Evolutionary conservation across 257 asterid species (phyloP), one percentile per base, ranked within the genome.

Genomic region (Paulownia fortunei): DNA sequence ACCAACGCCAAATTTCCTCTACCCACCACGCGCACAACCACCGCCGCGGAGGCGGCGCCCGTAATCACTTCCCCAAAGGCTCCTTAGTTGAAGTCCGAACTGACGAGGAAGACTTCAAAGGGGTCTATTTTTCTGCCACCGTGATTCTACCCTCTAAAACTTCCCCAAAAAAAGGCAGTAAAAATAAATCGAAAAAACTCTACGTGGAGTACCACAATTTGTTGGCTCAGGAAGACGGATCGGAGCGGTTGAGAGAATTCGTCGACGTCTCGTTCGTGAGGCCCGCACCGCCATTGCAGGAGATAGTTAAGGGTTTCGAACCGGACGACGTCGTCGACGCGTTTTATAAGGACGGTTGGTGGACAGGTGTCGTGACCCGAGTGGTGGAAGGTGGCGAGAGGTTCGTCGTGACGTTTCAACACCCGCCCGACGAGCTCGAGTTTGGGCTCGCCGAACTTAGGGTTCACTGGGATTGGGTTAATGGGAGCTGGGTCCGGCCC

Each of bases 381-480:
- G 82, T 69, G n/a, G 6, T 84, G 26, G 81, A 47, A 6, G 84
- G 72, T 4, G 86, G 65, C 3, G 51, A 24, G 46, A 84, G 79
- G 37, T 87, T 71, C 44, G 49, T 76, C 5, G 89, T 90, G 26
- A 82, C 90, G 51, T 89, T 92, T 68, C 71, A 68, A 30, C 41
- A 74, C 63, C 97, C 97, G 1, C 89, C 90, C 0, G 93, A 89
- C 81, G 91, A 84, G 72, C 86, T 82, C 47, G 89, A 84, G 65
- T 88, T 90, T 74, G 82, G 82, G 26, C 37, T 79, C 5, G 63
- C 81, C n/a, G 90, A 89, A 0, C 74, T 94, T 80, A 87, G 98
- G 82, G 76, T 81, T 61, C 97, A 89, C 80, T 88, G 75, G 60
- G 85, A 87, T 79, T 94, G 98, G 97, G 88, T 83, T 77, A 44